Conservation (phyloP, 306 rosid genomes). For the Quercus rubra region DNA sequence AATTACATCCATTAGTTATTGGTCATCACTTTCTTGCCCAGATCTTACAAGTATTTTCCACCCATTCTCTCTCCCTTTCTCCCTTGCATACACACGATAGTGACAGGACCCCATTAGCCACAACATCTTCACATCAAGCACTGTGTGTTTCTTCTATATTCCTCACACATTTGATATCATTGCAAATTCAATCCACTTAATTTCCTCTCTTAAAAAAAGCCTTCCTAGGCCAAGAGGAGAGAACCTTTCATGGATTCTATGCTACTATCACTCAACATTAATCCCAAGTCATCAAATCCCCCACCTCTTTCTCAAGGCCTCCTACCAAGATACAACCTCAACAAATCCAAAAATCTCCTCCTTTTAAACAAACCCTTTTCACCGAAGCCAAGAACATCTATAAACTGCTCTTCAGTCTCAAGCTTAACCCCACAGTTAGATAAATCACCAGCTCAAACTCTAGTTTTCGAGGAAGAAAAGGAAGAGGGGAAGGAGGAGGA, state of each 20-base stretch:
- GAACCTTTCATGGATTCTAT: slow-evolving; percentile 12
- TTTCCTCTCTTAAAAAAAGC: not conserved
- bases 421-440: slow-evolving; percentile 11
- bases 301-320: not conserved
- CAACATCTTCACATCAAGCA: not conserved
- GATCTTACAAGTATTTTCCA: not conserved
- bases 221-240: not conserved
- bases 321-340: not conserved
- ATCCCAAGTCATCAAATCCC: not conserved
- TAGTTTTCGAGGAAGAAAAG: not conserved
- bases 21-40: too few species aligned
- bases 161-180: not conserved
- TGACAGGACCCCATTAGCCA: not conserved
- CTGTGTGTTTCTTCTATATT: not conserved
- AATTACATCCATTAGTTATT: too few species aligned
- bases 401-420: slow-evolving; percentile 25
- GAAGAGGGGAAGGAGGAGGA: not conserved
- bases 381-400: not conserved
- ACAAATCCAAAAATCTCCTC: not conserved
- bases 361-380: not conserved
- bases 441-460: not conserved
- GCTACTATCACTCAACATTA: not conserved
- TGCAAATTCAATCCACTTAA: not conserved
- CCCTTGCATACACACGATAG: not conserved
- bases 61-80: not conserved